Conservation (phyloP, 1,139 yeast species). For the Wickerhamomyces sp. region DNA sequence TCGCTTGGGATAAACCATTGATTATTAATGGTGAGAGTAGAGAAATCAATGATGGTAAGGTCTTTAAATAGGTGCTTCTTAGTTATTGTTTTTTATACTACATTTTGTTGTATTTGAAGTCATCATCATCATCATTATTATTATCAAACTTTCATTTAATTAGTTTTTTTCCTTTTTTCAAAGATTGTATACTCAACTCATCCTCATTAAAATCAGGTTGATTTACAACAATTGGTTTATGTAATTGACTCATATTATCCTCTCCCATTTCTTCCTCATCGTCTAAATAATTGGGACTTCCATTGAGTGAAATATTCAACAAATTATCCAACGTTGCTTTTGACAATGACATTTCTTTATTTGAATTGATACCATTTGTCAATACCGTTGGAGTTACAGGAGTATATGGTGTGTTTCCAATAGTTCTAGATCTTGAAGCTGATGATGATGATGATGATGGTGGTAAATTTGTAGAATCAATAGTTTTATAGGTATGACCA, state of each 20-base stretch:
- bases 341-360: conserved; percentile 9
- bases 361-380: conserved; percentile 2
- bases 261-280: conserved; percentile 3
- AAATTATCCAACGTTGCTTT: conserved; percentile 22
- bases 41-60: conserved; percentile 9
- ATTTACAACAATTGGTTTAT: not conserved
- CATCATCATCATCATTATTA: not conserved
- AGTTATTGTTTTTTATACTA: no score
- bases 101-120: no score
- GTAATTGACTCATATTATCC: not conserved
- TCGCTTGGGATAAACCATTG: conserved; percentile 86
- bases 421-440: conserved; percentile 16
- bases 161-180: conserved; percentile 13
- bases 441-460: conserved; percentile 4
- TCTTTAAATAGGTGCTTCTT: conserved; percentile 1
- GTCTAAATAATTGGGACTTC: conserved; percentile 16
- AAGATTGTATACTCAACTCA: conserved; percentile 11
- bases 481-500: conserved; percentile 30
- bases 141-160: not conserved
- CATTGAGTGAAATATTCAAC: conserved; percentile 21
- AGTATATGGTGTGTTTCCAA: conserved; percentile 18
- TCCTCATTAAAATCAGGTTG: not conserved
- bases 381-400: conserved; percentile 16
- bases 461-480: not conserved
- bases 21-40: conserved; percentile 56